phyloP scores from a whole-genome alignment of 352 stramenopile genomes.

The Saprolegnia diclina region DNA sequence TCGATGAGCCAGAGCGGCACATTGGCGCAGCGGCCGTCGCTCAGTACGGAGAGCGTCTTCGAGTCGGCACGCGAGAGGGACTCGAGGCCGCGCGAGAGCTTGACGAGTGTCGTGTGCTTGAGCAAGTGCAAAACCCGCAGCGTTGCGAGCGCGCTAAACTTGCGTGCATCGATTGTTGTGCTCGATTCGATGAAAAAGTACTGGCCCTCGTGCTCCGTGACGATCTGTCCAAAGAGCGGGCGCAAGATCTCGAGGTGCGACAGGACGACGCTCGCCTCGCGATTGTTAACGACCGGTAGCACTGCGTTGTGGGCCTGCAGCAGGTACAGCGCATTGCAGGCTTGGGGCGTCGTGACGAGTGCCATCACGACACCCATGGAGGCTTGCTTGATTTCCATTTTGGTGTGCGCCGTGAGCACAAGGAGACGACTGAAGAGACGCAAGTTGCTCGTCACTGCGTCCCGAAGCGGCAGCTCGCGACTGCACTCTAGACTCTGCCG shows the following conservation, averaged over 20 bases:
- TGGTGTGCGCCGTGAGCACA: conserved; percentile 12
- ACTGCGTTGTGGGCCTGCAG: conserved; percentile 3
- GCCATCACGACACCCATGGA: conserved; percentile 7
- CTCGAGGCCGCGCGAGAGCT: conserved; percentile 7
- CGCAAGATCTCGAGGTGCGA: conserved; percentile 1
- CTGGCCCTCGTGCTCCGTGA: conserved; percentile 1
- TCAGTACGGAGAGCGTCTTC: conserved; percentile 8
- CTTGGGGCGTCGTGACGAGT: not conserved
- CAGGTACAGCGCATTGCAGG: conserved; percentile 2
- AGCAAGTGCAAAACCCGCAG: conserved; percentile 7
- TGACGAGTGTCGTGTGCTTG: conserved; percentile 13
- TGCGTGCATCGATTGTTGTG: conserved; percentile 10
- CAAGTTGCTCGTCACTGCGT: not conserved
- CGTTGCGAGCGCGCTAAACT: conserved; percentile 11
- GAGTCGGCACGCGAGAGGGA: not conserved
- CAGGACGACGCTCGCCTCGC: not conserved
- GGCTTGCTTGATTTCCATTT: conserved; percentile 13
- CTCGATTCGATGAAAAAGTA: conserved; percentile 19
- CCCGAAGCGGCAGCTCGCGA: not conserved
- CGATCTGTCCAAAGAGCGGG: conserved; percentile 7
- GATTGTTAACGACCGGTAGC: not conserved
- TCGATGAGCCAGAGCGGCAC: conserved; percentile 25
- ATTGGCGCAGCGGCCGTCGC: conserved; percentile 5
- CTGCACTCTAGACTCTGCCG: not conserved
- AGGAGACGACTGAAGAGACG: conserved; percentile 13